Evolutionary conservation across 257 asterid species (phyloP), one percentile per base, ranked within the genome.

Genomic region (Petrea volubilis): DNA sequence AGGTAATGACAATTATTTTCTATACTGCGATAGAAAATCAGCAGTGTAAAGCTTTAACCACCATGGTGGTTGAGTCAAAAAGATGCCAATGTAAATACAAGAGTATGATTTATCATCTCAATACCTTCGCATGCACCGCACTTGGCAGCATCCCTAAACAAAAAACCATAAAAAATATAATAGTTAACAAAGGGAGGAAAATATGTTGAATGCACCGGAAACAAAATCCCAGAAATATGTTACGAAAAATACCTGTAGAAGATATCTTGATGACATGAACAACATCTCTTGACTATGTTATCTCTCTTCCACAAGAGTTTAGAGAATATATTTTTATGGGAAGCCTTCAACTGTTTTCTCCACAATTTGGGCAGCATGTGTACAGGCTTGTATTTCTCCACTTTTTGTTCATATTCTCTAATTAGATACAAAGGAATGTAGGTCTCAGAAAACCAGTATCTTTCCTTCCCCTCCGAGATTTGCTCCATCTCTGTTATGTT

Each of bases 61-160:
- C 29, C 28, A 36, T 31, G 63, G 41, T 15, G 21, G 34, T 7
- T 29, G 13, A 24, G 29, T 53, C 23, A 44, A 71, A 27, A 29
- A 18, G 12, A 64, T 25, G 3, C 3, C 13, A 12, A 53, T 18
- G 18, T 36, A 67, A 34, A 40, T 60, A 72, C 63, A 75, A 59
- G 47, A 67, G 70, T 43, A 76, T 15, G 64, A 66, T 33, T 53
- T 64, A 65, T 50, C 34, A 57, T 15, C 47, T 18, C 66, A 65
- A 23, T 88, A 92, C 96, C 98, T 90, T 90, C 83, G 72, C 98
- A 92, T 62, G 75, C 77, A 80, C 73, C 74, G 85, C 98, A 92
- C 80, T 71, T 82, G 67, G 79, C 86, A 41, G 83, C 90, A 82
- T 84, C 74, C 92, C 97, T 90, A 86, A 69, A 79, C 51, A 13